These are phyloP conservation scores for Mycena rosella DNA, from an alignment of 768 basidiomycete genomes.

Conservation along the genomic window DNA sequence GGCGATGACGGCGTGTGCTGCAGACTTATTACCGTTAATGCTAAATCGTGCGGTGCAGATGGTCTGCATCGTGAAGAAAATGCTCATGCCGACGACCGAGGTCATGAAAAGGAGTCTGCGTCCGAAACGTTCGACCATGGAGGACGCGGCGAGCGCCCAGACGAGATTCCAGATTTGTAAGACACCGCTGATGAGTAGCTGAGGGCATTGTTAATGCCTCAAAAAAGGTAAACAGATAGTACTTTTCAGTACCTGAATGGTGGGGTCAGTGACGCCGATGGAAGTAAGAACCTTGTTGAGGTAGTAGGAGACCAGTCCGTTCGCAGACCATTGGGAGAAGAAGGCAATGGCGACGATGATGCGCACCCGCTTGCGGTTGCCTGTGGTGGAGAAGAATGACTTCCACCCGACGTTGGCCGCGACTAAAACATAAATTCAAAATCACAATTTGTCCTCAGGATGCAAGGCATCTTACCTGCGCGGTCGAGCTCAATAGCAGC, in stretches of 20 bases:
- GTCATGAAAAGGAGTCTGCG: conserved; percentile 78
- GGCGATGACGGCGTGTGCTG: background rate
- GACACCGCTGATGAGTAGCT: too few relatives aligned
- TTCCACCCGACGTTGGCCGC: conserved; percentile 76
- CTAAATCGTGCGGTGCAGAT: conserved; percentile 63
- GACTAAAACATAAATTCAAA: conserved; percentile 44
- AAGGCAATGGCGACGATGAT: conserved; percentile 84
- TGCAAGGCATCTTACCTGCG: conserved; percentile 41
- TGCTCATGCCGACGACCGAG: conserved; percentile 68
- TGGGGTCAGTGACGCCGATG: conserved; percentile 73
- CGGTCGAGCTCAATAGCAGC: conserved; percentile 78
- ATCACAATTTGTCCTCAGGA: background rate
- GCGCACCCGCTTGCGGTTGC: conserved; percentile 81
- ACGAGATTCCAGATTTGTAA: conserved; percentile 85
- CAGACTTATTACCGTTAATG: background rate
- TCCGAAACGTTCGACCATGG: conserved; percentile 73
- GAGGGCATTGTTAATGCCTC: conserved; percentile 80
- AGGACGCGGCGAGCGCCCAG: conserved; percentile 69
- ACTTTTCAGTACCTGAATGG: conserved; percentile 53
- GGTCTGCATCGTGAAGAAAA: conserved; percentile 78
- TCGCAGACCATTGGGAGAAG: conserved; percentile 90
- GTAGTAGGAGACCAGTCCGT: conserved; percentile 88
- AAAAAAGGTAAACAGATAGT: conserved; percentile 63
- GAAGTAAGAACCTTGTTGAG: conserved; percentile 77
- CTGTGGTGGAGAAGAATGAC: conserved; percentile 71